Base-by-base conservation (phyloP, 176 grass and related monocot species). In the Lolium perenne region DNA sequence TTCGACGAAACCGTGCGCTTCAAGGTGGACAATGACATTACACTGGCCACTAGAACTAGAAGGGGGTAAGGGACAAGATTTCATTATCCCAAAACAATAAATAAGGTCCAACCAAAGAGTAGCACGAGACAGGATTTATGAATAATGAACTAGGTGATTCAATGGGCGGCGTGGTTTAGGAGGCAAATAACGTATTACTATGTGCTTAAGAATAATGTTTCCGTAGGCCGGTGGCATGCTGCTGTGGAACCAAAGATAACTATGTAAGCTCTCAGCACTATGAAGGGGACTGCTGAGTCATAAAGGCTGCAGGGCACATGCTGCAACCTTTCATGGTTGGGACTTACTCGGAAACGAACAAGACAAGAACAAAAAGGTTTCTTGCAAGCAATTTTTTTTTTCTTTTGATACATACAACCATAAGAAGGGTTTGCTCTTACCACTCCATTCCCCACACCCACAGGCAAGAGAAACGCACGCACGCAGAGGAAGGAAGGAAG, bases 271-370 rank as follows among this genome's bases (percentile, higher is more conserved):
- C 16, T 26, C 14, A 21, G 49, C 59, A 57, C 23, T 54, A 60
- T 40, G 40, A 4, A 8, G 25, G 50, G 41, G 29, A 20, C 72
- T 40, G 72, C 61, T 77, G 73, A 82, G 45, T 78, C 79, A 66
- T 29, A 74, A 77, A 88, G 86, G 86, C 45, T 79, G 55, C 85
- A 21, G 32, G 77, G 71, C 71, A 86, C 78, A 71, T 77, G 88
- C 10, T 71, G 0, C 26, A 69, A 32, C 46, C 22, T 77, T 83
- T 18, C 62, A 76, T 78, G 62, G 54, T 45, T 90, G 38, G n/a
- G 32, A 12, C 47, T 71, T 35, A 54, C 23, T 48, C 43, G 0
- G 51, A 54, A 80, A 45, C 85, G 7, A 81, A 80, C 55, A 76
- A 71, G 18, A 83, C 77, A 62, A 65, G 15, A 35, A 71, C 32